Percentiles rank a stretch among this genome's conserved stretches.
Evolutionary conservation across 352 stramenopile species (phyloP).

Genomic region (Globisporangium ultimum): DNA sequence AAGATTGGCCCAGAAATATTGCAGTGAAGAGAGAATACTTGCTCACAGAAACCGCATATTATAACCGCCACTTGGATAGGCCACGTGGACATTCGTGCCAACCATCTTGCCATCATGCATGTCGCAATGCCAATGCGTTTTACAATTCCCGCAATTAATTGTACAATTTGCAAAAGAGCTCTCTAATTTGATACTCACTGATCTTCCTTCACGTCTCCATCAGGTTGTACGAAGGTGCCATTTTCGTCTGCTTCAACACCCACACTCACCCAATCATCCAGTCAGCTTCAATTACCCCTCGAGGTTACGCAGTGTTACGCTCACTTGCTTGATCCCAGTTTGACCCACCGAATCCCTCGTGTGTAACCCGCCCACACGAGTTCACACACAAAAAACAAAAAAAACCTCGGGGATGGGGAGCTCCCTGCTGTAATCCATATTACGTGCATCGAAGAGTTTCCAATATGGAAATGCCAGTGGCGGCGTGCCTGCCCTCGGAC

Average conservation of each 20-base stretch:
- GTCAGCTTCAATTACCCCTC: neutral
- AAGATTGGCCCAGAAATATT: too few relatives aligned
- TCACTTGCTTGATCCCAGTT: neutral
- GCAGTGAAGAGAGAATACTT: neutral
- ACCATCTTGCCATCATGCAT: neutral
- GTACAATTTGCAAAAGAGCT: neutral
- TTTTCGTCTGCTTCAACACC: neutral
- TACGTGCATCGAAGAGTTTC: neutral
- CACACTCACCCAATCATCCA: neutral
- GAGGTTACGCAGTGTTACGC: too few relatives aligned
- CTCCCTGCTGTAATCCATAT: too few relatives aligned
- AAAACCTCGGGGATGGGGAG: constrained; percentile 1
- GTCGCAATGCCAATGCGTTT: too few relatives aligned
- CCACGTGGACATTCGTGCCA: neutral
- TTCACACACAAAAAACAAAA: neutral
- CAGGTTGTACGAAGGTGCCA: neutral
- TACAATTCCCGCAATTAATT: neutral
- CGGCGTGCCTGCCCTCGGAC: constrained; percentile 19
- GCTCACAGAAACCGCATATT: neutral
- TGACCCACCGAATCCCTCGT: neutral
- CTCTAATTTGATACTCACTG: neutral
- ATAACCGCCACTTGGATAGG: too few relatives aligned
- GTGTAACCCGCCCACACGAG: too few relatives aligned
- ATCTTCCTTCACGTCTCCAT: neutral
- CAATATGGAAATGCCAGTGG: constrained; percentile 3